Percentiles rank a stretch among this genome's conserved stretches.
phyloP scores from a whole-genome alignment of 441 rosid species.

The Monsonia emarginata region DNA sequence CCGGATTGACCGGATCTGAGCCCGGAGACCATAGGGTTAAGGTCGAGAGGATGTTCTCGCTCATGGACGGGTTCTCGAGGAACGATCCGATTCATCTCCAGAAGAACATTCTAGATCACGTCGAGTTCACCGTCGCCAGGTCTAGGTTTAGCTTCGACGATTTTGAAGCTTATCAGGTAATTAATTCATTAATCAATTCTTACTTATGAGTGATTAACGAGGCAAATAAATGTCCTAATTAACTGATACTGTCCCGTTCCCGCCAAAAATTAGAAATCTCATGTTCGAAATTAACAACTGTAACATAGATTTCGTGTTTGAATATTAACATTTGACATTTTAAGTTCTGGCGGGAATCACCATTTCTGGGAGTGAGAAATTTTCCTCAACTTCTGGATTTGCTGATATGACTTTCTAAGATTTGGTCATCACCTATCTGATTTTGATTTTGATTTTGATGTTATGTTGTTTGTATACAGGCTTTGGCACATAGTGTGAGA shows the following conservation, averaged over 20 bases:
- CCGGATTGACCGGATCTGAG: too few relatives aligned
- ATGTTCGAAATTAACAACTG: too few relatives aligned
- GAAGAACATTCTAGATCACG: slow-evolving; percentile 37
- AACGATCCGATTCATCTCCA: slow-evolving; percentile 37
- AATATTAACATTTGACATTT: not conserved
- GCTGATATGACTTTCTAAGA: not conserved
- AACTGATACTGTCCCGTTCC: not conserved
- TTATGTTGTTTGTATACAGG: slow-evolving; percentile 22
- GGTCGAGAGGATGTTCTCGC: slow-evolving; percentile 38
- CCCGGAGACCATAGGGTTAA: slow-evolving; percentile 19
- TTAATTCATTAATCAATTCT: not conserved
- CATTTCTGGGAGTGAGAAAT: not conserved
- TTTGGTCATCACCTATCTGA: not conserved
- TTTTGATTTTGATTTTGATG: slow-evolving; percentile 9
- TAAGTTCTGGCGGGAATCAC: slow-evolving; percentile 31
- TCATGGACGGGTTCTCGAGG: slow-evolving; percentile 39
- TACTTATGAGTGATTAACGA: not conserved
- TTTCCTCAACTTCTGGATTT: not conserved
- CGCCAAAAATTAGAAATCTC: not conserved
- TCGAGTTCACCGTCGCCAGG: slow-evolving; percentile 40
- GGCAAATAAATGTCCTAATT: not conserved
- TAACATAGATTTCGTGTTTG: not conserved
- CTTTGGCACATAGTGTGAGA: slow-evolving; percentile 39
- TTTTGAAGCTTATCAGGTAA: slow-evolving; percentile 50
- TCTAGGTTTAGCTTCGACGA: slow-evolving; percentile 43